These are phyloP conservation scores for Talaromyces stipitatus DNA, from an alignment of 495 filamentous ascomycete genomes.

Conservation along the genomic window DNA sequence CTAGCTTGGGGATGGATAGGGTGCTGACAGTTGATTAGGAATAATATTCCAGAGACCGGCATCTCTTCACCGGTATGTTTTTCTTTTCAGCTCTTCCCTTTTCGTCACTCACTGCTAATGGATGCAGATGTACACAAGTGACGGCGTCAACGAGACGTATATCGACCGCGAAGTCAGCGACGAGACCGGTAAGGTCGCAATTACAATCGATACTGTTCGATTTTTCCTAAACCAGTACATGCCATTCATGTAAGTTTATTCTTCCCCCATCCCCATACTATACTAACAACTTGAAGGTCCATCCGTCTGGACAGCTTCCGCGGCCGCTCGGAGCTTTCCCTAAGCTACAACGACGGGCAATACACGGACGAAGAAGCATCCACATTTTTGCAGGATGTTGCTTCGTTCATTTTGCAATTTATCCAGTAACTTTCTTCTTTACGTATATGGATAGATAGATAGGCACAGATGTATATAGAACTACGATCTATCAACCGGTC, in stretches of 20 bases:
- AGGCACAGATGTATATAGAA: not conserved
- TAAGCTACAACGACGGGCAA: slow-evolving; percentile 2
- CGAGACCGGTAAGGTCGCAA: not conserved
- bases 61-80: not conserved
- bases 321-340: not conserved
- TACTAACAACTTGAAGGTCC: not conserved
- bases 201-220: not conserved
- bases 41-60: not conserved
- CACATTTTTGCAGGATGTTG: not conserved
- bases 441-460: not conserved
- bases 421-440: not conserved
- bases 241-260: not conserved
- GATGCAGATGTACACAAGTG: not conserved
- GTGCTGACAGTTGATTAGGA: not conserved
- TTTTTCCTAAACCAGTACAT: slow-evolving; percentile 3
- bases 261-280: not conserved
- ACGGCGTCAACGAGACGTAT: slow-evolving; percentile 1
- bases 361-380: not conserved
- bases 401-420: not conserved
- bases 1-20: not conserved
- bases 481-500: slow-evolving; percentile 34
- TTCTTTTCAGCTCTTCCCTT: not conserved
- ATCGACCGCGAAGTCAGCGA: not conserved
- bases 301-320: slow-evolving; percentile 1
- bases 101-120: not conserved